Evolutionary conservation across 2,329 filamentous ascomycete species (phyloP).

Genomic region (Aureobasidium sp.): DNA sequence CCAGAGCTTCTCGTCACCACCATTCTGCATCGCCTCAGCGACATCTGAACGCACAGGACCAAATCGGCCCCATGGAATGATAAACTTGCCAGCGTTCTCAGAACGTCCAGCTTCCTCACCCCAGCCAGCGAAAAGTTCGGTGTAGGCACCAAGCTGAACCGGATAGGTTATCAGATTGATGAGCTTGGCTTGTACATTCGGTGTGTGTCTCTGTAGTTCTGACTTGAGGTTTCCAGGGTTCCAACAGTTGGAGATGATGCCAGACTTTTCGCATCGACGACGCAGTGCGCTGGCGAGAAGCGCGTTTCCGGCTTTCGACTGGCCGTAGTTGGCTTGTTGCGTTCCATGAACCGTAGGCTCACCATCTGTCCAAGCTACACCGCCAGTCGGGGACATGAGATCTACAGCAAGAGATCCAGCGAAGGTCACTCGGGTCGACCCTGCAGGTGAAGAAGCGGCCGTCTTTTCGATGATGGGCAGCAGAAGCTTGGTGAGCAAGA

Average conservation of each 20-base stretch:
- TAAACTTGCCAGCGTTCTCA: slow-evolving; percentile 25
- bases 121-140: slow-evolving; percentile 28
- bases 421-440: slow-evolving; percentile 26
- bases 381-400: slow-evolving; percentile 18
- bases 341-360: slow-evolving; percentile 17
- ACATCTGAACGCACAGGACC: slow-evolving; percentile 26
- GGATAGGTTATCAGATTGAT: slow-evolving; percentile 18
- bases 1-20: slow-evolving; percentile 31
- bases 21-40: slow-evolving; percentile 5
- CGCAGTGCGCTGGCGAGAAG: slow-evolving; percentile 21
- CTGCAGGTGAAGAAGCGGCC: slow-evolving; percentile 19
- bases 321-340: slow-evolving; percentile 22
- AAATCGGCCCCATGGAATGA: slow-evolving; percentile 24
- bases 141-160: slow-evolving; percentile 26
- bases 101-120: slow-evolving; percentile 20
- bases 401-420: slow-evolving; percentile 24
- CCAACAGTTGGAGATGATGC: slow-evolving; percentile 24
- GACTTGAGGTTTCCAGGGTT: slow-evolving; percentile 28
- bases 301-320: slow-evolving; percentile 25
- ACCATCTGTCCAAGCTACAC: slow-evolving; percentile 19
- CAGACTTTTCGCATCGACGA: slow-evolving; percentile 16
- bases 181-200: slow-evolving; percentile 13
- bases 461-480: slow-evolving; percentile 25
- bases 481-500: slow-evolving; percentile 27
- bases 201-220: slow-evolving; percentile 25